phyloP scores from a whole-genome alignment of 225 moss, liverwort and hornwort species.

The Anthoceros angustus region DNA sequence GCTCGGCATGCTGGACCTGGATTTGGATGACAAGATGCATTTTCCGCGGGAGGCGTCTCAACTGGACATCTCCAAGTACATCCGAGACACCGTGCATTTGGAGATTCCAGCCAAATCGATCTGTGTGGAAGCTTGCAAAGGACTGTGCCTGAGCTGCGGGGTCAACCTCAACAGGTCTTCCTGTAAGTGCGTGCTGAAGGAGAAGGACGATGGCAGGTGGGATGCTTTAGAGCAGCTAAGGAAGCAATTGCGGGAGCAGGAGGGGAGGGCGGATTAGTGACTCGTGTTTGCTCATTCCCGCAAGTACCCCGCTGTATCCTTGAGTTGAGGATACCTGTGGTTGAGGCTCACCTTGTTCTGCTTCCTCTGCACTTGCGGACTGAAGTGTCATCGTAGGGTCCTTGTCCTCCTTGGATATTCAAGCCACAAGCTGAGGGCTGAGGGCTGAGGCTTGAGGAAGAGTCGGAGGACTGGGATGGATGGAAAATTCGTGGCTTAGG shows the following conservation, averaged over 20 bases:
- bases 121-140: conserved; percentile 41
- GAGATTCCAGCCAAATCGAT: conserved; percentile 68
- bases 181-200: conserved; percentile 39
- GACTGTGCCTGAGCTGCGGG: conserved; percentile 70
- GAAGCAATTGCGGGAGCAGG: conserved; percentile 45
- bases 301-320: no score
- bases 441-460: no score
- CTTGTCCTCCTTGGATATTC: no score
- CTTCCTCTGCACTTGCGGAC: no score
- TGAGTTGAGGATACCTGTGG: no score
- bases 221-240: conserved; percentile 78
- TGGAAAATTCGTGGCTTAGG: no score
- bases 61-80: conserved; percentile 77
- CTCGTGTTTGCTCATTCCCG: no score
- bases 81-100: conserved; percentile 80
- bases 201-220: conserved; percentile 37
- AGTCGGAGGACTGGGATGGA: no score
- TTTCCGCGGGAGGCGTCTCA: conserved; percentile 62
- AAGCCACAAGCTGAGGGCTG: no score
- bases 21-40: conserved; percentile 86
- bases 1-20: conserved; percentile 45
- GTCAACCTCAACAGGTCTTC: conserved; percentile 39
- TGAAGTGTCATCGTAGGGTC: no score
- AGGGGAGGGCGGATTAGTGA: neutral
- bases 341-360: no score